These are phyloP conservation scores for Phytopythium oedochilum DNA, from an alignment of 352 stramenopile species.

Conservation along the genomic window DNA sequence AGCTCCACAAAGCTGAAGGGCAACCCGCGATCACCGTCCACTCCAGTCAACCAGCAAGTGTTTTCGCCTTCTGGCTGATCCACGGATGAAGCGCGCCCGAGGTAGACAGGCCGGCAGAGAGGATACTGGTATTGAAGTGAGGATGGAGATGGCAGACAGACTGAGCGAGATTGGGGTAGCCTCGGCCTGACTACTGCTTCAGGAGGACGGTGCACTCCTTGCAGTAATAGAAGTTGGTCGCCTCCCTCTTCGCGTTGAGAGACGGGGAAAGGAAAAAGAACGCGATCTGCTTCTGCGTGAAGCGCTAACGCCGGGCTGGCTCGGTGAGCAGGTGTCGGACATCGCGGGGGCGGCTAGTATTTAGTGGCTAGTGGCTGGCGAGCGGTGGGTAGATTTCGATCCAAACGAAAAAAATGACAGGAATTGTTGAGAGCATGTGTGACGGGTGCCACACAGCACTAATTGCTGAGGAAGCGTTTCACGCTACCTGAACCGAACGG, in stretches of 20 bases:
- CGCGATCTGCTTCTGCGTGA: not conserved
- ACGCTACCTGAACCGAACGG: too few species aligned
- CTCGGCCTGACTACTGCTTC: not conserved
- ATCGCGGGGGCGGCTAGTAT: too few species aligned
- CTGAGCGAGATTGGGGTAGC: not conserved
- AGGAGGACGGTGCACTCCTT: not conserved
- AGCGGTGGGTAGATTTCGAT: too few species aligned
- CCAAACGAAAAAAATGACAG: too few species aligned
- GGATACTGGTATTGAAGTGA: not conserved
- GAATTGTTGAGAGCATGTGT: too few species aligned
- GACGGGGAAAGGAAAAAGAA: not conserved
- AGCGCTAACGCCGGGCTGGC: not conserved
- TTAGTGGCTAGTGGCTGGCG: too few species aligned
- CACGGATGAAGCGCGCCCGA: not conserved
- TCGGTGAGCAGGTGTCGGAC: not conserved
- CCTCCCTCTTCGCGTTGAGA: not conserved
- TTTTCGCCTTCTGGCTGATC: not conserved
- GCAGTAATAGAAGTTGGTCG: not conserved
- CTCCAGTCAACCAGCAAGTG: not conserved
- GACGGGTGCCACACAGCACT: too few species aligned
- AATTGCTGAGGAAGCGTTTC: too few species aligned
- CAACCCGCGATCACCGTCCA: not conserved
- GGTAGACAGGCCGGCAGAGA: not conserved
- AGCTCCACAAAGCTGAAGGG: not conserved
- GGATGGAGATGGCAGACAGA: not conserved